phyloP scores from a whole-genome alignment of 805 yeast genomes.

The Teunomyces cretensis region DNA sequence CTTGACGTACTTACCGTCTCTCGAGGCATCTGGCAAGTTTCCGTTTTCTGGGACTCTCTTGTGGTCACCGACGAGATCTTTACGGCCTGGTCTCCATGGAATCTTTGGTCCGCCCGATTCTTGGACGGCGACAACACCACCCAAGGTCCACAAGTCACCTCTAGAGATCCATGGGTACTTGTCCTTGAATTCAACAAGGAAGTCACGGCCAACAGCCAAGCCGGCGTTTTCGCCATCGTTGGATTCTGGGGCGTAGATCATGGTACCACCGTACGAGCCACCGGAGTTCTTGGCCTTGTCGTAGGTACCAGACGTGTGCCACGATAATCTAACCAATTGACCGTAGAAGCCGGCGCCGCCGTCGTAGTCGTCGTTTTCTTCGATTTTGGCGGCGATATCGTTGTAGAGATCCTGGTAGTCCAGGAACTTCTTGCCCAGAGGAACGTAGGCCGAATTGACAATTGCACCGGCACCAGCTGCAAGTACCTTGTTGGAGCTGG shows the following conservation, averaged over 20 bases:
- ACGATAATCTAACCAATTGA: constrained; percentile 35
- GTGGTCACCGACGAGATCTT: constrained; percentile 28
- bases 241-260: constrained; percentile 48
- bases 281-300: constrained; percentile 26
- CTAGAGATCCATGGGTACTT: constrained; percentile 61
- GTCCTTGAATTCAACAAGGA: constrained; percentile 53
- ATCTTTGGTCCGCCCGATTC: constrained; percentile 64
- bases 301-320: constrained; percentile 40
- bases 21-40: constrained; percentile 51
- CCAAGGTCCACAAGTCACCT: constrained; percentile 72
- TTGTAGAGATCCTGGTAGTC: constrained; percentile 70
- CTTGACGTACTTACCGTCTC: constrained; percentile 45
- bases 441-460: constrained; percentile 32
- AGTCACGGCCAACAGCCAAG: constrained; percentile 53
- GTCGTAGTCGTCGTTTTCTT: constrained; percentile 24
- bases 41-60: constrained; percentile 44
- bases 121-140: constrained; percentile 66
- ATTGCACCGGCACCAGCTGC: constrained; percentile 25
- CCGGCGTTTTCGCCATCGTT: constrained; percentile 53
- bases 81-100: constrained; percentile 55
- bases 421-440: constrained; percentile 36
- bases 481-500: constrained; percentile 11
- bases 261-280: constrained; percentile 39
- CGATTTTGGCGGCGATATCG: constrained; percentile 56
- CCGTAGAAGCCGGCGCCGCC: constrained; percentile 40